These are phyloP conservation scores for Isabelozyma heimii DNA, from an alignment of 805 yeast species.

Conservation along the genomic window DNA sequence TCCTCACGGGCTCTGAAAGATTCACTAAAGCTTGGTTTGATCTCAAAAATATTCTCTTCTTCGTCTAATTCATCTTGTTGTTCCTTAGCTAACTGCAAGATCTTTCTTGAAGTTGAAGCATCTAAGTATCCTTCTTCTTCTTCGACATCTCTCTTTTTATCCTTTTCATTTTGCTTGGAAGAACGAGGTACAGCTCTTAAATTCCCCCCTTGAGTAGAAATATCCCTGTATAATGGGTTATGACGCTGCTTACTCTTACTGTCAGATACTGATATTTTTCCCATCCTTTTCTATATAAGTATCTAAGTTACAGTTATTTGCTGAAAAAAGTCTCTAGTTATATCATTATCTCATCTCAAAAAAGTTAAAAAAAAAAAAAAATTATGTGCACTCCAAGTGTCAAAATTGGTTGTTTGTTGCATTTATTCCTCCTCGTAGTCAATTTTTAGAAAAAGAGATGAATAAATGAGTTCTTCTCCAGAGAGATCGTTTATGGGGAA, in stretches of 20 bases:
- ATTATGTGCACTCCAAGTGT: neutral
- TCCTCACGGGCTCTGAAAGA: constrained; percentile 16
- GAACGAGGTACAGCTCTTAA: constrained; percentile 46
- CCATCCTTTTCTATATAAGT: constrained; percentile 45
- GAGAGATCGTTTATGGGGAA: constrained; percentile 69
- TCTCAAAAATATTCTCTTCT: constrained; percentile 38
- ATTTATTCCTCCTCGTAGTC: neutral
- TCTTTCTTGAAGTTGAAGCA: constrained; percentile 78
- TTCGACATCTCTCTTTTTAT: constrained; percentile 39
- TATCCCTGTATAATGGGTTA: constrained; percentile 76
- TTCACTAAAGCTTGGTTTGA: constrained; percentile 19
- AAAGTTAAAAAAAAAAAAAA: constrained; percentile 3
- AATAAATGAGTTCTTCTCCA: constrained; percentile 70
- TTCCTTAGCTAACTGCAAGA: constrained; percentile 83
- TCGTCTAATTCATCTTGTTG: constrained; percentile 86
- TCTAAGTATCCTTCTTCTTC: constrained; percentile 69
- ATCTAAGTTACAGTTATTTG: neutral
- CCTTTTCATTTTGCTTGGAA: constrained; percentile 23
- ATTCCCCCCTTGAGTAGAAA: constrained; percentile 72
- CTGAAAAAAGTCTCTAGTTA: neutral
- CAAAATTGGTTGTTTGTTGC: neutral
- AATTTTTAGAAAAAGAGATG: constrained; percentile 46
- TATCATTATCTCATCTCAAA: neutral
- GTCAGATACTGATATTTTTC: constrained; percentile 55
- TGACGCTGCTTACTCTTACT: constrained; percentile 64